Conservation (phyloP, 140 eudicot species). For the Anethum foeniculum region DNA sequence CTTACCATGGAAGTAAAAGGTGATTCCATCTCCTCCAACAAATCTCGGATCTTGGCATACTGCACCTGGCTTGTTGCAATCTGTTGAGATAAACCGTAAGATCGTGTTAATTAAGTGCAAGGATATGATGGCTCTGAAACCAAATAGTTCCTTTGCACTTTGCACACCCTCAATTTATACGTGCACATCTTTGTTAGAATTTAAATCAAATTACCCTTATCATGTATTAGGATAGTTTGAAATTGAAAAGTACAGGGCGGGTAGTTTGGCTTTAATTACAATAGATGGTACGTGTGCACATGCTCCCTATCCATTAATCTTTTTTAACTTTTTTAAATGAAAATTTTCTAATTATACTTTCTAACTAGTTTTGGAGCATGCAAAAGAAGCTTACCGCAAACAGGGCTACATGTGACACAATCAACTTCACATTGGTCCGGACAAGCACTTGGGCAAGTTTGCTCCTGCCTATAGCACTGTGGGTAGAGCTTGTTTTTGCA, state of each 20-base stretch:
- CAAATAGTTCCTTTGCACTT: too few species aligned
- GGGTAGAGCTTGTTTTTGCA: slow-evolving; percentile 47
- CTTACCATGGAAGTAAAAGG: slow-evolving; percentile 79
- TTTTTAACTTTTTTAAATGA: too few species aligned
- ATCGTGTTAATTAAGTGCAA: background rate
- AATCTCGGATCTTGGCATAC: slow-evolving; percentile 84
- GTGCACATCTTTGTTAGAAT: too few species aligned
- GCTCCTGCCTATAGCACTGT: slow-evolving; percentile 37
- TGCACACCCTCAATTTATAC: too few species aligned
- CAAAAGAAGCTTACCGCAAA: slow-evolving; percentile 52
- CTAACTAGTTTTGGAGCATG: background rate
- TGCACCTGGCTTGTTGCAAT: slow-evolving; percentile 60
- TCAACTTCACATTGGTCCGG: slow-evolving; percentile 56
- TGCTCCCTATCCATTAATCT: too few species aligned
- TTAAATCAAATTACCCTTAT: too few species aligned
- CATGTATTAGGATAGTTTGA: too few species aligned
- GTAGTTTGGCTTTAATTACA: too few species aligned
- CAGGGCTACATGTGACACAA: slow-evolving; percentile 68
- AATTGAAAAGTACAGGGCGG: too few species aligned
- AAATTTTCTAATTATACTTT: too few species aligned
- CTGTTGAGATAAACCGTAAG: slow-evolving; percentile 15
- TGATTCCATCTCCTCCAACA: slow-evolving; percentile 69
- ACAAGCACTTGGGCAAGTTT: slow-evolving; percentile 49
- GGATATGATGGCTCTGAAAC: background rate
- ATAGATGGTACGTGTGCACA: too few species aligned